These are phyloP conservation scores for Aspergillus niger DNA, from an alignment of 2,329 filamentous ascomycete genomes.

Conservation along the genomic window DNA sequence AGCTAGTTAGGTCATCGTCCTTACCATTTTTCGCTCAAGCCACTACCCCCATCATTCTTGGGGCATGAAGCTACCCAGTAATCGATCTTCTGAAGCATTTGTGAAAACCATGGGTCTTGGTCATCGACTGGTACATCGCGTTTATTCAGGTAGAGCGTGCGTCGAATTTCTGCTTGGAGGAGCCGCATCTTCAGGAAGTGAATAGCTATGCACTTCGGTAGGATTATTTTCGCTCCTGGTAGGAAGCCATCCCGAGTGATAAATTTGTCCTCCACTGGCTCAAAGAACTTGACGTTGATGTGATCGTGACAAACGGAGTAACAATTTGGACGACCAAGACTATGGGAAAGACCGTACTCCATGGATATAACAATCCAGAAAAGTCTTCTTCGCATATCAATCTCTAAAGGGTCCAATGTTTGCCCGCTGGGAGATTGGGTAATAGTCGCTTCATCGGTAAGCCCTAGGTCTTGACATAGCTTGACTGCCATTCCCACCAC, in stretches of 20 bases:
- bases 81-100: conserved; percentile 76
- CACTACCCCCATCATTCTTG: conserved; percentile 65
- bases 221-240: conserved; percentile 67
- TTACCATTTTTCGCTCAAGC: conserved; percentile 80
- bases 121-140: conserved; percentile 74
- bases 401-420: conserved; percentile 68
- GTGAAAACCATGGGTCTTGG: conserved; percentile 80
- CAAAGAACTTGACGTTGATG: conserved; percentile 83
- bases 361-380: conserved; percentile 87
- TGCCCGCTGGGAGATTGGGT: conserved; percentile 61
- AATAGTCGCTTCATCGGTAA: conserved; percentile 88
- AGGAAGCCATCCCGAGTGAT: conserved; percentile 78
- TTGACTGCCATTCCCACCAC: conserved; percentile 85
- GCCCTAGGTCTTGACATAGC: conserved; percentile 83
- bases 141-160: conserved; percentile 83
- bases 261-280: conserved; percentile 76
- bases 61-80: conserved; percentile 79
- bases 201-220: conserved; percentile 85
- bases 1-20: conserved; percentile 31
- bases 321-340: conserved; percentile 81
- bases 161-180: conserved; percentile 82
- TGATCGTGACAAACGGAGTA: conserved; percentile 81
- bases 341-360: conserved; percentile 85
- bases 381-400: conserved; percentile 86
- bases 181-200: conserved; percentile 93